Base-by-base conservation (phyloP, 805 yeast genomes). In the Groenewaldozyma salmanticensis region DNA sequence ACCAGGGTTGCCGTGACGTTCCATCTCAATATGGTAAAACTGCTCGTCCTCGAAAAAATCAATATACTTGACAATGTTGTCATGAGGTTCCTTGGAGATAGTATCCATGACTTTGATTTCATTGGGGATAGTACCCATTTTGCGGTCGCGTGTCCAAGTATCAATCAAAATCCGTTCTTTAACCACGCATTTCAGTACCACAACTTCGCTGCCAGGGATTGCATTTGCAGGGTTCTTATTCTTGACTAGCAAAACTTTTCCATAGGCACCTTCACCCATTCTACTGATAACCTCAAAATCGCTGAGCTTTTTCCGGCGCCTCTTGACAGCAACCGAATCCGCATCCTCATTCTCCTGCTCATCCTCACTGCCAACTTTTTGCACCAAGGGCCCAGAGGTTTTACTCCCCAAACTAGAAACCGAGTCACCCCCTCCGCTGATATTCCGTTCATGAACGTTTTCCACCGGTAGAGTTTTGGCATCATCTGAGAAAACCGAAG, bases 181-280 rank as follows among this genome's bases (percentile, higher is more conserved):
- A 57, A 84, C 82, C 38, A 92, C 92, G 52, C 94, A 78, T 60
- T 92, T 92, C 44, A 88, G 75, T 15, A 92, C 84, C 32, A 86
- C 80, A 7, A 7, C 5, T 24, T 24, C 29, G 11, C 7, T 24
- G 13, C 29, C 29, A 24, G 29, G 29, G 13, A 24, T 24, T 46
- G 70, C 73, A 57, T 83, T 79, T 0, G 74, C 70, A 50, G 82
- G 86, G 21, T 70, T 67, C 35, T 71, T 74, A 54, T 80, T 82
- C 57, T 73, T 73, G 3, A 84, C 92, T 19, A 85, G 68, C 20
- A 85, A 80, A 16, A 92, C 98, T 55, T 85, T 84, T 9, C 98
- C 98, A 55, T 92, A 92, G 0, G 97, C 96, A 31, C 98, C 98
- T 59, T 83, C 90, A 1, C 98, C 98, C 77, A 92, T 75, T 47